Conservation (phyloP, 2,329 filamentous ascomycete genomes). For the Aspergillus ibericus region DNA sequence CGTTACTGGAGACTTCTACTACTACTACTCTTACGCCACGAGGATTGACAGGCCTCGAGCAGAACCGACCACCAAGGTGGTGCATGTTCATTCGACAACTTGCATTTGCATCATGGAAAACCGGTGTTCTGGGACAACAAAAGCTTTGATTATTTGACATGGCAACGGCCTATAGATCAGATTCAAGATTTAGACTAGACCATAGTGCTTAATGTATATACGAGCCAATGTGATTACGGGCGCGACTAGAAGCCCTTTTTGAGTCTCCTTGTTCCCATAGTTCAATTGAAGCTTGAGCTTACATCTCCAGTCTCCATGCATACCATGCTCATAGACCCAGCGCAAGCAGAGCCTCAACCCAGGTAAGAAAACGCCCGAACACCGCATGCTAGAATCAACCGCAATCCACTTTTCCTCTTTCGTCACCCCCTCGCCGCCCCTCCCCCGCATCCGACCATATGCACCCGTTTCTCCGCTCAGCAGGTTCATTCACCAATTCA, state of each 20-base stretch:
- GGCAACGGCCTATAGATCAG: background rate
- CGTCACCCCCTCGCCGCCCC: background rate
- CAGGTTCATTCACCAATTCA: background rate
- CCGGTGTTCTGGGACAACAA: background rate
- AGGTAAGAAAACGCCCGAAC: constrained; percentile 11
- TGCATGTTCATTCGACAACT: background rate
- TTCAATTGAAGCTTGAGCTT: background rate
- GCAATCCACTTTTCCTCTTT: background rate
- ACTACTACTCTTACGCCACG: background rate
- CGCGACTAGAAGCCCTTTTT: background rate
- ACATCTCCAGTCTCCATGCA: background rate
- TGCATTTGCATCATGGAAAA: constrained; percentile 1
- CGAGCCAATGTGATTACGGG: background rate
- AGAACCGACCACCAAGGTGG: background rate
- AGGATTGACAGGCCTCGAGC: background rate
- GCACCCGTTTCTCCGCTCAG: background rate
- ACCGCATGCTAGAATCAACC: constrained; percentile 14
- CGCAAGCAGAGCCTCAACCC: background rate
- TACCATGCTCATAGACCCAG: background rate
- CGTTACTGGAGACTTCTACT: background rate
- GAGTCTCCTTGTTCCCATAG: background rate
- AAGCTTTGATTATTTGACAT: background rate
- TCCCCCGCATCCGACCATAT: background rate
- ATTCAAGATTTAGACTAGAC: background rate
- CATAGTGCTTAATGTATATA: constrained; percentile 3